phyloP scores from a whole-genome alignment of 169 alveolate species.

The Babesia ovis region DNA sequence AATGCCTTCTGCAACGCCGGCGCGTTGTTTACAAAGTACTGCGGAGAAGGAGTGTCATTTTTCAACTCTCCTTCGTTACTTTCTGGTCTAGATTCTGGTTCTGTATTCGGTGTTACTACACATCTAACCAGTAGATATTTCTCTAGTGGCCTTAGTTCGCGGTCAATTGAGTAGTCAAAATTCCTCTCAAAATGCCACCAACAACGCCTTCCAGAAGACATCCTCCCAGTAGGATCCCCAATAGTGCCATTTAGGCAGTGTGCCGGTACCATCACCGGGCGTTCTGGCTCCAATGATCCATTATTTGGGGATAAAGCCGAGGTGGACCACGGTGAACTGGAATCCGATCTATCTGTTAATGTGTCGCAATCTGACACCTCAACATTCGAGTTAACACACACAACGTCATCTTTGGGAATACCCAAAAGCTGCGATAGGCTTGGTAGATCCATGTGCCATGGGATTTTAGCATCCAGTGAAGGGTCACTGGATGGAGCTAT shows the following conservation, averaged over 20 bases:
- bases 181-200: conserved; percentile 37
- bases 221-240: background rate
- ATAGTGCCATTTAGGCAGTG: background rate
- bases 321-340: background rate
- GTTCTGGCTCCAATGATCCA: background rate
- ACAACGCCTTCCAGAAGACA: background rate
- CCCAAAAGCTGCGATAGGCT: conserved; percentile 12
- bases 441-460: background rate
- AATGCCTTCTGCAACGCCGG: conserved; percentile 14
- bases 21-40: background rate
- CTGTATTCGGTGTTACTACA: background rate
- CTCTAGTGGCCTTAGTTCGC: conserved; percentile 25
- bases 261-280: too few relatives aligned
- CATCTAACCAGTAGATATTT: conserved; percentile 11
- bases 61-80: background rate
- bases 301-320: background rate
- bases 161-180: conserved; percentile 31
- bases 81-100: background rate
- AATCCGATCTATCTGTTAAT: background rate
- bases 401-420: background rate
- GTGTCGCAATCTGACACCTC: background rate
- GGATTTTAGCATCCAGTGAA: background rate
- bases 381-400: background rate
- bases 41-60: background rate
- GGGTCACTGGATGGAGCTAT: background rate